Evolutionary conservation across 805 yeast genomes (phyloP), one percentile per base, ranked within the genome.

Genomic region (Cyberlindnera xylosilytica): DNA sequence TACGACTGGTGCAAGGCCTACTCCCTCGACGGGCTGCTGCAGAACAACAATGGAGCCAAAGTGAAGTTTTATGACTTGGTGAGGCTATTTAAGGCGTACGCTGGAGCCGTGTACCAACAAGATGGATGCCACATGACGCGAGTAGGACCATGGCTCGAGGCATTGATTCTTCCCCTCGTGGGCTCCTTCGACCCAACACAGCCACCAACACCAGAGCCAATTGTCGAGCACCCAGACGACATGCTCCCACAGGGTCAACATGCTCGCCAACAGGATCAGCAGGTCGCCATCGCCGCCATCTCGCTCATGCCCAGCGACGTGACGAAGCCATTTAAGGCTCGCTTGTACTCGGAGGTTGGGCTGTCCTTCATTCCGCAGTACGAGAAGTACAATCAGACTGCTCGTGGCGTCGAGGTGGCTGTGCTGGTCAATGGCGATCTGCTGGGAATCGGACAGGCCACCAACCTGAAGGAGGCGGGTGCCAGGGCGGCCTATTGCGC

Each of bases 401-500:
- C 18, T 16, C 6, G 16, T 12, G 10, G 24, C 10, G 81, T 66
- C 52, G 60, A 66, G 7, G 83, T 83, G 12, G 69, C 71, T 17
- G 81, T 88, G 54, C 74, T 87, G 62, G 80, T 75, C 4, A 75
- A 73, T 46, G 89, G 83, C 20, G 65, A 78, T 6, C 68, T 69
- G 7, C 53, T 89, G 19, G 96, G 95, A 1, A 62, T 62, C 6
- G 97, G 96, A 4, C 67, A 64, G 9, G 96, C 2, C 20, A 68
- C 73, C 13, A 80, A 76, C 45, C 66, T 69, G 3, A 84, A 82
- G 57, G 78, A 76, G 11, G 97, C 96, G 0, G 90, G 95, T 1
- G 61, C 78, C 15, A 66, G 79, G 39, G 96, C 97, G 0, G 97
- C 97, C 0, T 80, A 79, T 77, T 68, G 71, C 42, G 95, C 90